phyloP scores from a whole-genome alignment of 306 rosid species.

The Urtica urens region DNA sequence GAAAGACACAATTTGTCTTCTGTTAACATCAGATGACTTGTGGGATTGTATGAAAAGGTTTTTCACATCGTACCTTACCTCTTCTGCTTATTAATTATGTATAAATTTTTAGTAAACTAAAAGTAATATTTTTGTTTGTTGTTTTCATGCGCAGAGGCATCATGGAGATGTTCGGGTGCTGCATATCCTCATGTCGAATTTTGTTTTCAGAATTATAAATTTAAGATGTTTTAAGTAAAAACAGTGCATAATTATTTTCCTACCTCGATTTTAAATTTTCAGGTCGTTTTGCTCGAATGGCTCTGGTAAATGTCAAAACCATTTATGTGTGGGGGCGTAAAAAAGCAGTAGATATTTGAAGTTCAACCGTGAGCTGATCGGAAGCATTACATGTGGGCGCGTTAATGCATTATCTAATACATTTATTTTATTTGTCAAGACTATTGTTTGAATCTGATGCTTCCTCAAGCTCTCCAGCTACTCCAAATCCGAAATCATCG shows the following conservation, averaged over 20 bases:
- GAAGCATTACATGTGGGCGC: too few species aligned
- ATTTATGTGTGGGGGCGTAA: too few species aligned
- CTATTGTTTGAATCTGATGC: too few species aligned
- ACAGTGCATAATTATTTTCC: background rate
- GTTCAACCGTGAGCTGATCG: too few species aligned
- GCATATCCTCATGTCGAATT: background rate
- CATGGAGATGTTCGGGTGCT: slow-evolving; percentile 89
- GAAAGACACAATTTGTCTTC: slow-evolving; percentile 58
- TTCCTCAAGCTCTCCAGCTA: slow-evolving; percentile 75
- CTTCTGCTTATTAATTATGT: background rate
- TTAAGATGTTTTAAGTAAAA: background rate
- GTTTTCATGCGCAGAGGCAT: slow-evolving; percentile 84
- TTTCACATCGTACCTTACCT: slow-evolving; percentile 9
- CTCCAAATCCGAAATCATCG: slow-evolving; percentile 51
- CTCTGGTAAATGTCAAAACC: slow-evolving; percentile 40
- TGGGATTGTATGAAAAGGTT: slow-evolving; percentile 96
- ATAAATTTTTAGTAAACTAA: background rate
- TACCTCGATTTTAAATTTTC: slow-evolving; percentile 15
- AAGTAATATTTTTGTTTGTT: too few species aligned
- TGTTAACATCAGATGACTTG: slow-evolving; percentile 92
- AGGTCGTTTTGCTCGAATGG: slow-evolving; percentile 83
- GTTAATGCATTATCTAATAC: too few species aligned
- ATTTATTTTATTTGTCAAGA: too few species aligned
- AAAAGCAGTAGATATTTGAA: too few species aligned
- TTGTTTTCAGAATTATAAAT: background rate